Percentiles rank a stretch among this genome's conserved stretches.
Evolutionary conservation across 768 basidiomycete genomes (phyloP).

Genomic region (Collybiopsis luxurians): DNA sequence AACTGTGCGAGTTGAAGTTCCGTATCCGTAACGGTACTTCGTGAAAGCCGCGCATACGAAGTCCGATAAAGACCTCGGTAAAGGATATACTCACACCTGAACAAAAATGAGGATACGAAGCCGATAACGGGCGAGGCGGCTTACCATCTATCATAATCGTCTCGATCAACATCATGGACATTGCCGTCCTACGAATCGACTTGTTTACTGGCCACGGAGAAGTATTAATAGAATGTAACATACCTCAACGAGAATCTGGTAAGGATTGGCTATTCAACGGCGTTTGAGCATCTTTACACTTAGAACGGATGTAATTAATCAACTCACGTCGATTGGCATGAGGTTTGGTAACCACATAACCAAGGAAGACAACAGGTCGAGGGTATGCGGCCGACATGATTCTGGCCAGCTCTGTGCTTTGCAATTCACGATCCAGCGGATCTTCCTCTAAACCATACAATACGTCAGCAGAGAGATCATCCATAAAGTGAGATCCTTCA

Average conservation of each 20-base stretch:
- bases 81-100: slow-evolving; percentile 88
- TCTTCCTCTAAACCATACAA: slow-evolving; percentile 65
- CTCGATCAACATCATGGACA: slow-evolving; percentile 76
- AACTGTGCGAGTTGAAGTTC: slow-evolving; percentile 90
- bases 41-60: slow-evolving; percentile 78
- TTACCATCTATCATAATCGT: slow-evolving; percentile 71
- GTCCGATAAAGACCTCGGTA: slow-evolving; percentile 80
- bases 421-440: slow-evolving; percentile 82
- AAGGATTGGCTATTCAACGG: slow-evolving; percentile 57
- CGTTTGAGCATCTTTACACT: slow-evolving; percentile 1
- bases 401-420: slow-evolving; percentile 75
- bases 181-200: slow-evolving; percentile 47
- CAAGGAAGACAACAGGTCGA: slow-evolving; percentile 74
- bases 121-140: neutral
- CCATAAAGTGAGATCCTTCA: slow-evolving; percentile 21
- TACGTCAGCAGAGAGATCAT: neutral
- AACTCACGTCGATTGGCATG: slow-evolving; percentile 58
- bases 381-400: slow-evolving; percentile 73
- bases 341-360: slow-evolving; percentile 77
- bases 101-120: neutral
- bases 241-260: slow-evolving; percentile 62
- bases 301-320: neutral
- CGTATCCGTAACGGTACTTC: slow-evolving; percentile 85
- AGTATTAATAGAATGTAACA: neutral
- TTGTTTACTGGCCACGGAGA: neutral